Evolutionary conservation across 805 yeast species (phyloP), one percentile per base, ranked within the genome.

Genomic region (Hanseniaspora lachancei): DNA sequence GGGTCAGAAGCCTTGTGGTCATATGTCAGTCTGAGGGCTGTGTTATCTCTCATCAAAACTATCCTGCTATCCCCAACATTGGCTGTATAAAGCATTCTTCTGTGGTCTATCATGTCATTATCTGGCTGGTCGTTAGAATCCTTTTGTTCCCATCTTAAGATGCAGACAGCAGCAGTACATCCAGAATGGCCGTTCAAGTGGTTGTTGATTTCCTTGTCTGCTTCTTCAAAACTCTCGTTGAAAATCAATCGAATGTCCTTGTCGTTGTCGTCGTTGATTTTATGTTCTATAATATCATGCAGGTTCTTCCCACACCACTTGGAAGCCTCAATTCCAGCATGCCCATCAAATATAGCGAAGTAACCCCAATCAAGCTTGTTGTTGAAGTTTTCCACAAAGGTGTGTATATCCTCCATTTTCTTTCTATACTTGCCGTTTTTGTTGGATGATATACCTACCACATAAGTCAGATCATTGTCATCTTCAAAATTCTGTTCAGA

Each of bases 391-490:
- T 93, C 89, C 41, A 89, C 88, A 63, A 85, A 87, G 0, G 95
- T 86, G 67, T 91, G 97, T 8, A 91, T 93, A 67, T 91, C 98
- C 66, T 91, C 98, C 98, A 91, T 91, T 32, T 89, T 80, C 52
- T 84, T 80, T 57, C 98, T 75, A 66, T 81, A 89, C 60, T 84
- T 79, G 15, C 79, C 69, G 68, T 93, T 93, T 60, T 82, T 81
- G 68, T 88, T 89, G 62, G 89, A 96, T n/a, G 95, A 80, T 9
- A 91, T 95, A 4, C 97, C 97, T 16, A 89, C 96, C 47, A 74
- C 72, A 68, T 87, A 91, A 2, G 89, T 81, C 21, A 84, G 73
- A 42, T 85, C 67, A 59, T 35, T 32, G 8, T 56, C 42, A 49
- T 41, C 55, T 21, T 36, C 35, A 15, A 39, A 8, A 9, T 23